A percentile compares a stretch with the other conserved stretches of the same genome.
Evolutionary conservation across 2,329 filamentous ascomycete genomes (phyloP).

Genomic region (Trichoderma citrinoviride): DNA sequence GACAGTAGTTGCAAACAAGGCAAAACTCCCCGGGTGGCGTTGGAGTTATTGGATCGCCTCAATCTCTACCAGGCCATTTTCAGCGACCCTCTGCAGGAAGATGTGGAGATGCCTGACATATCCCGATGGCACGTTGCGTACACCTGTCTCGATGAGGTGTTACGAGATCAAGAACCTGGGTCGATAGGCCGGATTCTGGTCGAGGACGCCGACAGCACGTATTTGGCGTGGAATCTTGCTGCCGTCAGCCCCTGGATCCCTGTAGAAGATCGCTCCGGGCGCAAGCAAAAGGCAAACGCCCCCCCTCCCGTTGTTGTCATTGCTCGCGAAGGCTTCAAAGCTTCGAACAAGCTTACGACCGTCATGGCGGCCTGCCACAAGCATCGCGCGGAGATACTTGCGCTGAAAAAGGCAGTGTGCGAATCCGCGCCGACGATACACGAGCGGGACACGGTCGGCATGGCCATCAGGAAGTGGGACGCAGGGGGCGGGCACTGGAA

Average conservation of each 20-base stretch:
- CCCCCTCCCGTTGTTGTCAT: constrained; percentile 52
- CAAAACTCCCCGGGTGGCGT: constrained; percentile 57
- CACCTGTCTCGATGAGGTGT: constrained; percentile 56
- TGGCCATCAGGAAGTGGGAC: constrained; percentile 73
- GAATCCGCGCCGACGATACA: constrained; percentile 44
- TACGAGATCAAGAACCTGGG: constrained; percentile 42
- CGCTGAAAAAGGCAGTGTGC: constrained; percentile 55
- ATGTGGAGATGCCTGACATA: constrained; percentile 55
- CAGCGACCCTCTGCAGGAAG: constrained; percentile 58
- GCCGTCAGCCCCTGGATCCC: constrained; percentile 72
- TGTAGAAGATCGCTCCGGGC: constrained; percentile 42
- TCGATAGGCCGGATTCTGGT: constrained; percentile 57
- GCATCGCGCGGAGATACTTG: constrained; percentile 62
- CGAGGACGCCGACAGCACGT: constrained; percentile 62
- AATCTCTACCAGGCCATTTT: constrained; percentile 72
- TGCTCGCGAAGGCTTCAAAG: constrained; percentile 74
- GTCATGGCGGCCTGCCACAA: constrained; percentile 63
- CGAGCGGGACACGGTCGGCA: constrained; percentile 65
- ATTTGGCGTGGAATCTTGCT: constrained; percentile 72
- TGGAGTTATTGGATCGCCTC: constrained; percentile 65
- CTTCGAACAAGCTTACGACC: constrained; percentile 71
- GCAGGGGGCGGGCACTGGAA: constrained; percentile 62
- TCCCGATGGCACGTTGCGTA: constrained; percentile 63
- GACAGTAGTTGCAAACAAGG: constrained; percentile 36
- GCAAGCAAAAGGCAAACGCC: constrained; percentile 48